Conservation (phyloP, 73 alveolate species). For the Tetrahymena malaccensis region DNA sequence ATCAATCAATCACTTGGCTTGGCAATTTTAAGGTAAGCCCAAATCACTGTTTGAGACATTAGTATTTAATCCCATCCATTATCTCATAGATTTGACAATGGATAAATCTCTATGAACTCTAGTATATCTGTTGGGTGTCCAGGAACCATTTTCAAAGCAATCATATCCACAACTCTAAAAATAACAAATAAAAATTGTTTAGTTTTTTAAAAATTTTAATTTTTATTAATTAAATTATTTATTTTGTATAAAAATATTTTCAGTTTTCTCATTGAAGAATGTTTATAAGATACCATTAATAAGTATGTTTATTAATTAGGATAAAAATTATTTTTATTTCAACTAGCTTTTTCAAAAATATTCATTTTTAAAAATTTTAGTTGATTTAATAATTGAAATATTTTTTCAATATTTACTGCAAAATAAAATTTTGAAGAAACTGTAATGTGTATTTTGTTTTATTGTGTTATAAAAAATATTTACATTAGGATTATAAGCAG, state of each 20-base stretch:
- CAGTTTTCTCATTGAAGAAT: neutral
- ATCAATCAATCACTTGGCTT: neutral
- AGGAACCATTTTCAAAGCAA: slow-evolving; percentile 54
- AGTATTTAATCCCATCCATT: slow-evolving; percentile 78
- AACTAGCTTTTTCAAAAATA: too few relatives aligned
- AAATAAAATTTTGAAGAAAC: too few relatives aligned
- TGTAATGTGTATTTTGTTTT: too few relatives aligned
- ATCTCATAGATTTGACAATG: slow-evolving; percentile 82
- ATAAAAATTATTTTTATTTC: too few relatives aligned
- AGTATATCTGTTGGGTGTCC: slow-evolving; percentile 67
- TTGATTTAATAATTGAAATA: too few relatives aligned
- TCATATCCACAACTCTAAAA: slow-evolving; percentile 71
- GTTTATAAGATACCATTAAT: too few relatives aligned
- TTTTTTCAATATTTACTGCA: too few relatives aligned
- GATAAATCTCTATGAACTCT: slow-evolving; percentile 91
- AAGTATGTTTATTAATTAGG: too few relatives aligned
- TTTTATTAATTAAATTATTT: too few relatives aligned
- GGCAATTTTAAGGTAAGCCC: slow-evolving; percentile 62
- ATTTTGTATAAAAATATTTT: neutral
- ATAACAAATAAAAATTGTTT: neutral
- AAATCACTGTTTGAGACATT: slow-evolving; percentile 42
- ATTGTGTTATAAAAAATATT: neutral
- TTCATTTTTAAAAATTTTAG: too few relatives aligned
- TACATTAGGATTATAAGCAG: slow-evolving; percentile 80
- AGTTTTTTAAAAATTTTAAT: neutral